Evolutionary conservation across 371 early-diverging fungal genomes (phyloP).

Genomic region (Basidiobolus heterosporus): DNA sequence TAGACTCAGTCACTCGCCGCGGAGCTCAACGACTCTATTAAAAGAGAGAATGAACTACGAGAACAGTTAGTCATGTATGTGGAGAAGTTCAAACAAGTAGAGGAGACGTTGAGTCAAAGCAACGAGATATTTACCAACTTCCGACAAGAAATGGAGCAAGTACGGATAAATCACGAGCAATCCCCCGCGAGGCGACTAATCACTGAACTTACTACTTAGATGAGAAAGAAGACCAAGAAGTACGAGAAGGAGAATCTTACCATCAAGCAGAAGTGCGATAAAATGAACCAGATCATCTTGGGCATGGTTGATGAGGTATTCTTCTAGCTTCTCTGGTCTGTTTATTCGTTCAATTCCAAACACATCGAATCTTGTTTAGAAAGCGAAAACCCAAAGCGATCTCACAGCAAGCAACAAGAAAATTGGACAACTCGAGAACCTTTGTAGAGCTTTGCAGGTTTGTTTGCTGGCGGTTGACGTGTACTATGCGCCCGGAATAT

Average conservation of each 20-base stretch:
- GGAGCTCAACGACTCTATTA: conserved; percentile 23
- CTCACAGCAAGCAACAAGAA: conserved; percentile 20
- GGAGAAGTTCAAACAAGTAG: conserved; percentile 41
- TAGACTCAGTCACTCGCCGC: conserved; percentile 13
- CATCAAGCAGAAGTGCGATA: conserved; percentile 25
- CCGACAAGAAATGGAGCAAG: conserved; percentile 39
- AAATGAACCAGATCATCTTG: conserved; percentile 28
- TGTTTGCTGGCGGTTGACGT: no score
- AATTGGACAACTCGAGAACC: conserved; percentile 24
- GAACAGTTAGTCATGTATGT: conserved; percentile 33
- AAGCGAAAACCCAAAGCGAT: conserved; percentile 18
- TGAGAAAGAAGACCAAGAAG: conserved; percentile 32
- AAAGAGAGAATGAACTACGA: conserved; percentile 32
- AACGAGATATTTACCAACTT: conserved; percentile 38
- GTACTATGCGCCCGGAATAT: no score
- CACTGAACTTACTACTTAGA: conserved; percentile 10
- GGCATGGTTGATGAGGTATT: conserved; percentile 42
- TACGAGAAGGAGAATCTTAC: conserved; percentile 32
- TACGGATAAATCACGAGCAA: no score
- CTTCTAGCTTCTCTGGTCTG: no score
- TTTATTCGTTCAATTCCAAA: no score
- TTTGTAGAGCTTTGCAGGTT: conserved; percentile 34
- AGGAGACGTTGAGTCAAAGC: conserved; percentile 39
- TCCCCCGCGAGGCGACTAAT: not conserved
- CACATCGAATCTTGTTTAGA: no score